phyloP scores from a whole-genome alignment of 75 land plant genomes.

The Cunninghamia lanceolata region DNA sequence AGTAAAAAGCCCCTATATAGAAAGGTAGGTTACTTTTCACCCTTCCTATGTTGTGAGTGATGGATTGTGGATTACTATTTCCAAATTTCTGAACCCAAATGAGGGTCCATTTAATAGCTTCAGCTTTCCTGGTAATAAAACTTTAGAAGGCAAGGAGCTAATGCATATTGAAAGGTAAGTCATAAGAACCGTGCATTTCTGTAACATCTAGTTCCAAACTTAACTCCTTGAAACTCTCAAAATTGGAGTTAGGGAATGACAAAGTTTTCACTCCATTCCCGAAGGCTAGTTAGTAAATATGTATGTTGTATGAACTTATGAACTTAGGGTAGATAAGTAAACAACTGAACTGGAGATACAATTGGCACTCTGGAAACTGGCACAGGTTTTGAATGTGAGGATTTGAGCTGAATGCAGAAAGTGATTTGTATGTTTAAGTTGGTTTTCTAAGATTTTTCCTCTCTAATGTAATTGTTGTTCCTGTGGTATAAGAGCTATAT shows the following conservation, averaged over 20 bases:
- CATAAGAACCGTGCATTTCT: not conserved
- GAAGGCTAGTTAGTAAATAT: not conserved
- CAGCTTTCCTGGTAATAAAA: not conserved
- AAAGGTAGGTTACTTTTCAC: slow-evolving; percentile 38
- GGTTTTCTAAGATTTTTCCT: not conserved
- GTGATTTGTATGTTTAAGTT: not conserved
- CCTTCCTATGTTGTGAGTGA: not conserved
- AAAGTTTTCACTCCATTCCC: not conserved
- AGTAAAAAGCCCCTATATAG: slow-evolving; percentile 51
- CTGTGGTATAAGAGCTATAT: not conserved
- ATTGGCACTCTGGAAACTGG: not conserved
- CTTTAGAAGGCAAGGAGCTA: not conserved
- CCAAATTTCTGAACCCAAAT: not conserved
- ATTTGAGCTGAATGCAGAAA: not conserved
- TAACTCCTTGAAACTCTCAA: not conserved
- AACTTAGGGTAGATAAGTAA: not conserved
- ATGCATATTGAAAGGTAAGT: not conserved
- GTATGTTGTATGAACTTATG: not conserved
- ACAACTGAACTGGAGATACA: not conserved
- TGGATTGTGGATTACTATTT: not conserved
- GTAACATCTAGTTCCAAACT: not conserved
- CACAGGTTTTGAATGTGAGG: not conserved
- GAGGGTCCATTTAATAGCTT: not conserved
- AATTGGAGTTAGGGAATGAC: not conserved
- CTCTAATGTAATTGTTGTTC: not conserved